Conservation (phyloP, 129 eudicot genomes). For the Chrysanthemum makinoi region DNA sequence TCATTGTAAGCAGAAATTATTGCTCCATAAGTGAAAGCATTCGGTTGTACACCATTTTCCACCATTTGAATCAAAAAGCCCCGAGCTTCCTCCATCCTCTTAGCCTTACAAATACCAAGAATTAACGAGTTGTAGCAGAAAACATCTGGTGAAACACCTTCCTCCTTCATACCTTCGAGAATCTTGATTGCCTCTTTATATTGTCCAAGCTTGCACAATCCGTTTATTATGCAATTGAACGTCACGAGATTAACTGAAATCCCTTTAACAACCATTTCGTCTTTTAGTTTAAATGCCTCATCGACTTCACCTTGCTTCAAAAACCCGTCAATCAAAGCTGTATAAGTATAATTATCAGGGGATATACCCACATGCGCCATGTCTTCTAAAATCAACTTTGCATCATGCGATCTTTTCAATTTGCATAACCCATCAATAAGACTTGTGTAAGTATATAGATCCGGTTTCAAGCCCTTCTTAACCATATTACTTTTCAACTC, state of each 20-base stretch:
- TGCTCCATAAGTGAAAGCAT: conserved; percentile 42
- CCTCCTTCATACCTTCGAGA: conserved; percentile 27
- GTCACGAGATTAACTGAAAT: conserved; percentile 27
- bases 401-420: conserved; percentile 53
- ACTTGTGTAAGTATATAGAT: conserved; percentile 56
- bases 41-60: conserved; percentile 35
- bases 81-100: conserved; percentile 38
- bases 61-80: conserved; percentile 29
- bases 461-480: conserved; percentile 52
- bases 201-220: conserved; percentile 30
- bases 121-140: conserved; percentile 34
- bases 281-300: conserved; percentile 47
- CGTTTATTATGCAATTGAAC: conserved; percentile 29
- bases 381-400: conserved; percentile 52
- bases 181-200: conserved; percentile 24
- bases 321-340: conserved; percentile 67
- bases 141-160: conserved; percentile 25
- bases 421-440: conserved; percentile 67
- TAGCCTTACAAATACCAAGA: conserved; percentile 34
- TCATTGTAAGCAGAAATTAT: conserved; percentile 31
- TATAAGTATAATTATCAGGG: conserved; percentile 50
- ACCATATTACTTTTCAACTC: conserved; percentile 52
- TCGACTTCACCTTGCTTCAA: conserved; percentile 64
- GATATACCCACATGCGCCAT: conserved; percentile 47
- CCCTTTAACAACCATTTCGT: conserved; percentile 30